Evolutionary conservation across 1,284 basidiomycete genomes (phyloP).

Genomic region (Ceratobasidium sp.): DNA sequence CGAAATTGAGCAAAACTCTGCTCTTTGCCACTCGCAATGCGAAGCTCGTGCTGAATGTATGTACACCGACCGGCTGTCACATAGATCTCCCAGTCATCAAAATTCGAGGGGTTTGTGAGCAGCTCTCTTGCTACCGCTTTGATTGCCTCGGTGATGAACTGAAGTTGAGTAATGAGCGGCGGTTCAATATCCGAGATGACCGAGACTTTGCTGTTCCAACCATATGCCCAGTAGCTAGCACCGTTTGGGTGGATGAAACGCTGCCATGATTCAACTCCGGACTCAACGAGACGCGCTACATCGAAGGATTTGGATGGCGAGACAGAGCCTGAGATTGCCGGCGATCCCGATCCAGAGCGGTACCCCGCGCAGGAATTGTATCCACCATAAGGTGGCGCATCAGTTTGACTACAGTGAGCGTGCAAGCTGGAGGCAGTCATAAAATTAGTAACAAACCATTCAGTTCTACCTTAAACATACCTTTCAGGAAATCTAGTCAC

Average conservation of each 20-base stretch:
- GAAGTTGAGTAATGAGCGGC: not conserved
- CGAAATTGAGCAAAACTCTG: not conserved
- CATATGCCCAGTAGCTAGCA: constrained; percentile 1
- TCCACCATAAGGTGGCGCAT: too few relatives aligned
- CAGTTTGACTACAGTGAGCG: too few relatives aligned
- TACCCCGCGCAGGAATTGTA: too few relatives aligned
- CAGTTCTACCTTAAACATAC: too few relatives aligned
- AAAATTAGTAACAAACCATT: too few relatives aligned
- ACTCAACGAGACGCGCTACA: not conserved
- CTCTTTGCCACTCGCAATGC: not conserved
- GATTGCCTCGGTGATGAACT: not conserved
- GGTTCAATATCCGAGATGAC: constrained; percentile 20
- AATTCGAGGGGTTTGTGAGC: not conserved
- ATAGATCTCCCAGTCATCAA: not conserved
- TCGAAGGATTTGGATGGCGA: too few relatives aligned
- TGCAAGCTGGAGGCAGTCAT: too few relatives aligned
- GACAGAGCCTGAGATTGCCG: too few relatives aligned
- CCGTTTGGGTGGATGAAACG: constrained; percentile 9
- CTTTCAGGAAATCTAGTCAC: too few relatives aligned
- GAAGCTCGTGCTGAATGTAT: not conserved
- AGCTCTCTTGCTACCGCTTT: not conserved
- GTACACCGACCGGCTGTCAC: not conserved
- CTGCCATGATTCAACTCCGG: not conserved
- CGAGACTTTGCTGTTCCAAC: too few relatives aligned
- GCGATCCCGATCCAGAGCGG: too few relatives aligned